phyloP scores from a whole-genome alignment of 2,329 filamentous ascomycete genomes.

The Camptophora hylomeconis region DNA sequence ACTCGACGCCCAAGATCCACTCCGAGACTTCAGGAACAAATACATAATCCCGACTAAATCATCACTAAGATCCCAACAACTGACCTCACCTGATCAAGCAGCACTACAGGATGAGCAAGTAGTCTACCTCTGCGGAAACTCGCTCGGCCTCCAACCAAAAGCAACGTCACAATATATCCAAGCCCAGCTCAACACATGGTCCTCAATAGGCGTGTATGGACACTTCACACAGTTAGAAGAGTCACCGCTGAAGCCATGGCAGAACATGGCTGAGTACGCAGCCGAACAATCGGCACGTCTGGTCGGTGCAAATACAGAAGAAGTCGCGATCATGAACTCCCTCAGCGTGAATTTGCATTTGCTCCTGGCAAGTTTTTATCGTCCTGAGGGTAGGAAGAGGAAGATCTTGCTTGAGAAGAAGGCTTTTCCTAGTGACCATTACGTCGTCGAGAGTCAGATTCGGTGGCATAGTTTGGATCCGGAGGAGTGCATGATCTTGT shows the following conservation, averaged over 20 bases:
- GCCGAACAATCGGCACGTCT: slow-evolving; percentile 56
- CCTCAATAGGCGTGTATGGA: slow-evolving; percentile 67
- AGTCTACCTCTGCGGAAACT: slow-evolving; percentile 83
- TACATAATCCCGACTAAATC: slow-evolving; percentile 65
- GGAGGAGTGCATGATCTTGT: slow-evolving; percentile 56
- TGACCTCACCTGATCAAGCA: slow-evolving; percentile 32
- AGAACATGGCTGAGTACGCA: slow-evolving; percentile 64
- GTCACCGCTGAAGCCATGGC: slow-evolving; percentile 57
- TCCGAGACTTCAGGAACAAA: slow-evolving; percentile 50
- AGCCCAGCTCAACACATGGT: slow-evolving; percentile 70
- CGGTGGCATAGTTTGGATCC: slow-evolving; percentile 55
- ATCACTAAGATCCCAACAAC: slow-evolving; percentile 51
- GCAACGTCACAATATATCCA: slow-evolving; percentile 53
- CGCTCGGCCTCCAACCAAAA: slow-evolving; percentile 69
- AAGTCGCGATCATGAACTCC: slow-evolving; percentile 80
- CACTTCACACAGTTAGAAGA: slow-evolving; percentile 61
- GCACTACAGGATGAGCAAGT: slow-evolving; percentile 21
- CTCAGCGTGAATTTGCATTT: slow-evolving; percentile 70
- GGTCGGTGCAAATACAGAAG: slow-evolving; percentile 57
- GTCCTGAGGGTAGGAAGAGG: slow-evolving; percentile 49
- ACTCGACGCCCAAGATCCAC: slow-evolving; percentile 47
- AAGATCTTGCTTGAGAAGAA: slow-evolving; percentile 81
- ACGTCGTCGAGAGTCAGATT: slow-evolving; percentile 72
- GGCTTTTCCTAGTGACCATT: slow-evolving; percentile 81
- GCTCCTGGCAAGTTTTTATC: slow-evolving; percentile 73